Percentiles rank a stretch among this genome's conserved stretches.
These are phyloP conservation scores for Torulaspora maleeae DNA, from an alignment of 805 yeast species.

Conservation along the genomic window DNA sequence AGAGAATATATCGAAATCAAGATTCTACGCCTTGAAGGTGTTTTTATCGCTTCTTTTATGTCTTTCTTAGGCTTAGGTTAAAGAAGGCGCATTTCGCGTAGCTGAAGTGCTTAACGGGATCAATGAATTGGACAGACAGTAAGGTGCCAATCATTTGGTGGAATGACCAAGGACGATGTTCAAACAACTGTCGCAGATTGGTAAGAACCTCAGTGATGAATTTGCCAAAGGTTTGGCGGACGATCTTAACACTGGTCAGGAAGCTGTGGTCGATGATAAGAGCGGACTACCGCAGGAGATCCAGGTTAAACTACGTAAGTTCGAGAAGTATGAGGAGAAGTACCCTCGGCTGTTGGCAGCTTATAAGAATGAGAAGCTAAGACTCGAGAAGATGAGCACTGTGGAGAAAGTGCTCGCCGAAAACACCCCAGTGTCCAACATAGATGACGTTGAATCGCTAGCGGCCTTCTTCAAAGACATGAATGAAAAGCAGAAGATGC, in stretches of 20 bases:
- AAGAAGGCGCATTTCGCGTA: slow-evolving; percentile 1
- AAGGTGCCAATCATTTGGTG: not conserved
- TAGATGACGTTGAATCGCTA: slow-evolving; percentile 66
- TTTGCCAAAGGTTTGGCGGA: slow-evolving; percentile 42
- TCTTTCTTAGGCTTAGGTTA: not conserved
- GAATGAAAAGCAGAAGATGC: slow-evolving; percentile 53
- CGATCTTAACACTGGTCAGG: slow-evolving; percentile 22
- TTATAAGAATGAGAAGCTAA: slow-evolving; percentile 72
- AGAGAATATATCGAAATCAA: no score
- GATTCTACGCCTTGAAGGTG: no score
- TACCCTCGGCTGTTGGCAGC: slow-evolving; percentile 84
- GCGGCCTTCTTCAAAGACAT: slow-evolving; percentile 65
- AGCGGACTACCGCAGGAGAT: slow-evolving; percentile 54
- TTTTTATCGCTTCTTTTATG: not conserved
- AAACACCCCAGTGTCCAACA: slow-evolving; percentile 71
- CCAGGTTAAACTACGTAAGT: slow-evolving; percentile 62
- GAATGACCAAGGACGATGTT: slow-evolving; percentile 39
- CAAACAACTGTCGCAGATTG: slow-evolving; percentile 53
- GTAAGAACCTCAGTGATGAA: slow-evolving; percentile 62
- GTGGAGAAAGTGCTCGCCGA: slow-evolving; percentile 74
- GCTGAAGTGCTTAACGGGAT: not conserved
- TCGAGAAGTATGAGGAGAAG: slow-evolving; percentile 81
- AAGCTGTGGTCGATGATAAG: slow-evolving; percentile 27
- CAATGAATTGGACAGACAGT: not conserved
- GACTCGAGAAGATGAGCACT: slow-evolving; percentile 49